Conservation (phyloP, 2,329 filamentous ascomycete genomes). For the Aspergillus aculeatus region DNA sequence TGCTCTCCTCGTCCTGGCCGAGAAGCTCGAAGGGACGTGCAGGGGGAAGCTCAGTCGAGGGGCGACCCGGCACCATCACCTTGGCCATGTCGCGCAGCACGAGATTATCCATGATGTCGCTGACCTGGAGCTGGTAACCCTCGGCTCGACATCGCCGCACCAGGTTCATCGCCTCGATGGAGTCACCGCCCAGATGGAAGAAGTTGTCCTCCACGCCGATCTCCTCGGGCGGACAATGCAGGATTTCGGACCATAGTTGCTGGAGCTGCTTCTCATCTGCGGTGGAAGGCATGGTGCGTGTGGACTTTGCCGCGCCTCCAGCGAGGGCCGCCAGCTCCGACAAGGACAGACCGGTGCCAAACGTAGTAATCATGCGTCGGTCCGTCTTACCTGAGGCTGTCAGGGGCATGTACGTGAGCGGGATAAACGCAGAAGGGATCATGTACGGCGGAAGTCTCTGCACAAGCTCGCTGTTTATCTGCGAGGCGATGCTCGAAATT, state of each 20-base stretch:
- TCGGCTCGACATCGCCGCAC: constrained; percentile 8
- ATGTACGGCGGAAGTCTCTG: constrained; percentile 29
- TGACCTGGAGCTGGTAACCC: constrained; percentile 17
- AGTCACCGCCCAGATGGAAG: constrained; percentile 27
- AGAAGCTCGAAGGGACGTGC: constrained; percentile 8
- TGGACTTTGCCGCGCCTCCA: neutral
- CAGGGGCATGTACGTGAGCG: constrained; percentile 38
- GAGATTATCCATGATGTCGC: constrained; percentile 27
- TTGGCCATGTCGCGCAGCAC: constrained; percentile 36
- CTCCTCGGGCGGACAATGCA: constrained; percentile 1
- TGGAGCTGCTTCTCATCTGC: constrained; percentile 10
- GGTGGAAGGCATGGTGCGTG: constrained; percentile 7
- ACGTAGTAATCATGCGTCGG: constrained; percentile 27
- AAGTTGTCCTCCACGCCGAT: constrained; percentile 22
- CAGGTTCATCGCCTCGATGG: constrained; percentile 25
- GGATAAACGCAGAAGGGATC: constrained; percentile 40
- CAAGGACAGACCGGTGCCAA: constrained; percentile 19
- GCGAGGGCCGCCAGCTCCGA: constrained; percentile 1
- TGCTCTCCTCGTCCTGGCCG: neutral
- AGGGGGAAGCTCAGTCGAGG: neutral
- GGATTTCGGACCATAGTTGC: constrained; percentile 13
- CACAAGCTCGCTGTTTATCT: constrained; percentile 14
- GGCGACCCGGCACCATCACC: constrained; percentile 4
- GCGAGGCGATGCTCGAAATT: constrained; percentile 10
- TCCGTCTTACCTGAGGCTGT: constrained; percentile 42